These are phyloP conservation scores for Umbelopsis sp. DNA, from an alignment of 192 early-diverging fungal genomes.

Conservation along the genomic window DNA sequence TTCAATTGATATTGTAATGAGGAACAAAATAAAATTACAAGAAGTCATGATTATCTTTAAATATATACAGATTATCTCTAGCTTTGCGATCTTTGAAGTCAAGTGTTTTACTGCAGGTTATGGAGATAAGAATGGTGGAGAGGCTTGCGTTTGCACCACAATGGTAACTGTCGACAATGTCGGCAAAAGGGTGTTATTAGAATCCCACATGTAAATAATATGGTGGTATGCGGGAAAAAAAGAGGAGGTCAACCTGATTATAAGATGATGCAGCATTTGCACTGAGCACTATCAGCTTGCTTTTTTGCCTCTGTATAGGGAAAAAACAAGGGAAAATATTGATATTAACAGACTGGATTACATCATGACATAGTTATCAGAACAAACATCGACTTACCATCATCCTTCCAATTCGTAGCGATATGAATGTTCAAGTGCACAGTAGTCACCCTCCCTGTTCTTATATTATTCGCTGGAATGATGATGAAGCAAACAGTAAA, in stretches of 20 bases:
- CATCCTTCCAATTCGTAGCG: background rate
- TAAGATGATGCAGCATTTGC: constrained; percentile 11
- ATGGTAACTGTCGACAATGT: no score
- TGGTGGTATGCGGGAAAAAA: background rate
- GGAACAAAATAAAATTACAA: no score
- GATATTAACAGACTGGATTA: background rate
- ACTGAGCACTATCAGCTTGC: background rate
- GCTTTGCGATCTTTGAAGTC: no score
- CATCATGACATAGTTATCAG: background rate
- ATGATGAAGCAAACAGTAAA: background rate
- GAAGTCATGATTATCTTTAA: no score
- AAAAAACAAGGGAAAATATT: background rate
- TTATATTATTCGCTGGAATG: constrained; percentile 3
- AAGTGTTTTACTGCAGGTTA: no score
- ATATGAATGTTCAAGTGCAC: background rate
- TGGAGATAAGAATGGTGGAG: no score
- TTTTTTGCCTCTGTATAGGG: background rate
- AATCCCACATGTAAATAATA: background rate
- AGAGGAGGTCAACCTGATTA: background rate
- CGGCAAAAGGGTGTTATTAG: background rate
- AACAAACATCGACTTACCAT: background rate
- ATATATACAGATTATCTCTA: no score
- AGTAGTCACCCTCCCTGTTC: background rate
- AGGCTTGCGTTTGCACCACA: no score
- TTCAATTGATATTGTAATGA: no score